Conservation (phyloP, 2,329 filamentous ascomycete genomes). For the Macrophomina phaseolina region DNA sequence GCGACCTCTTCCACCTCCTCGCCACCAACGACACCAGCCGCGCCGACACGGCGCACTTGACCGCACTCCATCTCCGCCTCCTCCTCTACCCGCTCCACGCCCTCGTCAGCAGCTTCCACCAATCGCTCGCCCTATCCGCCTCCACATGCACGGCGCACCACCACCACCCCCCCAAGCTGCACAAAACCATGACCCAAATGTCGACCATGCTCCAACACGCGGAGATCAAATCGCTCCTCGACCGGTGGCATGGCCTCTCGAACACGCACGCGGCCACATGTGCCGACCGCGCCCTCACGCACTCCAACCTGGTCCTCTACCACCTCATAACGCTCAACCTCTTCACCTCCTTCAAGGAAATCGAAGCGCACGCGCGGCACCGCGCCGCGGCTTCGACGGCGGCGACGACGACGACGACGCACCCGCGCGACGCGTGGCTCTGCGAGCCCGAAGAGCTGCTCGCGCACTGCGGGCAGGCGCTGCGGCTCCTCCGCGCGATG, state of each 20-base stretch:
- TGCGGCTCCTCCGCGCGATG: constrained; percentile 59
- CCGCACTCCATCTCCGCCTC: neutral
- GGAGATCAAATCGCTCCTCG: constrained; percentile 59
- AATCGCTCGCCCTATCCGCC: constrained; percentile 60
- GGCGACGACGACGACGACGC: neutral
- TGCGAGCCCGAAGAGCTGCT: constrained; percentile 40
- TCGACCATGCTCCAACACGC: constrained; percentile 44
- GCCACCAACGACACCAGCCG: neutral
- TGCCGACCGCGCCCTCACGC: constrained; percentile 62
- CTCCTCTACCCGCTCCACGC: constrained; percentile 32
- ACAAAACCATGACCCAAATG: constrained; percentile 32
- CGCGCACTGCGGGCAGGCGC: constrained; percentile 63
- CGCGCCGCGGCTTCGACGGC: constrained; percentile 44
- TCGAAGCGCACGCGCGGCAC: constrained; percentile 61
- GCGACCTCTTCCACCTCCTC: neutral
- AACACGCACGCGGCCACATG: constrained; percentile 39
- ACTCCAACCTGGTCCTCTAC: constrained; percentile 59
- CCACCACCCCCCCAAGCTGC: neutral
- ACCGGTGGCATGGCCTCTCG: constrained; percentile 61
- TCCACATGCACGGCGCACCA: constrained; percentile 11
- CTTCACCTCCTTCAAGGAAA: constrained; percentile 58
- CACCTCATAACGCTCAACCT: constrained; percentile 40
- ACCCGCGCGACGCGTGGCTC: neutral
- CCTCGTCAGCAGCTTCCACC: constrained; percentile 58
- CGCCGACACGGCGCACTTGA: neutral